These are phyloP conservation scores for Jasminum sambac DNA, from an alignment of 257 asterid genomes.

Conservation along the genomic window DNA sequence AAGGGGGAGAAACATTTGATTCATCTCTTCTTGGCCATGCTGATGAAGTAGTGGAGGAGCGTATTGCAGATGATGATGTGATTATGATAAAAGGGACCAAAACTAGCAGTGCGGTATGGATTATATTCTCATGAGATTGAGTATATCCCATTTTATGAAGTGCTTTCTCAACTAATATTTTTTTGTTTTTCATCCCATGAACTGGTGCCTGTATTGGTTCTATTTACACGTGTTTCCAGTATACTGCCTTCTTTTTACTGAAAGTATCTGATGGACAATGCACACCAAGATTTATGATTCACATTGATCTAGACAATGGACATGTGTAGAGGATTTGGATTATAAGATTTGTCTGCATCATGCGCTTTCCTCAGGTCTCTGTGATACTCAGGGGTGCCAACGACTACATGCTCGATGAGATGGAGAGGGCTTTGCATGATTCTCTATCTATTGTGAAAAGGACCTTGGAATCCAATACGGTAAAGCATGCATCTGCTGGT, in stretches of 20 bases:
- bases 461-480: slow-evolving; percentile 86
- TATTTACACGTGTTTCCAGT: not conserved
- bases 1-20: slow-evolving; percentile 94
- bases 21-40: slow-evolving; percentile 78
- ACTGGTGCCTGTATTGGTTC: not conserved
- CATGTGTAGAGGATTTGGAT: not conserved
- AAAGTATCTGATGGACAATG: slow-evolving; percentile 12
- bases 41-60: slow-evolving; percentile 93
- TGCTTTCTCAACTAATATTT: slow-evolving; percentile 4
- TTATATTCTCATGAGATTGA: not conserved
- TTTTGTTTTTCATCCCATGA: slow-evolving; percentile 6
- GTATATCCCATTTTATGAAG: not conserved
- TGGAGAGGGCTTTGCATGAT: slow-evolving; percentile 98
- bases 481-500: slow-evolving; percentile 32
- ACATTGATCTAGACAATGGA: not conserved
- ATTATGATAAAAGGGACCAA: slow-evolving; percentile 89
- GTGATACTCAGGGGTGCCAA: slow-evolving; percentile 92
- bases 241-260: not conserved
- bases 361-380: slow-evolving; percentile 55
- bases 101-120: slow-evolving; percentile 66
- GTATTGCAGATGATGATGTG: slow-evolving; percentile 88
- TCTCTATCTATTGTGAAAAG: slow-evolving; percentile 89
- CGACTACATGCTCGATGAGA: slow-evolving; percentile 93
- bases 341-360: not conserved
- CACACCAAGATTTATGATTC: not conserved